Evolutionary conservation across 805 yeast genomes (phyloP).

Genomic region (Lipomyces starkeyi): DNA sequence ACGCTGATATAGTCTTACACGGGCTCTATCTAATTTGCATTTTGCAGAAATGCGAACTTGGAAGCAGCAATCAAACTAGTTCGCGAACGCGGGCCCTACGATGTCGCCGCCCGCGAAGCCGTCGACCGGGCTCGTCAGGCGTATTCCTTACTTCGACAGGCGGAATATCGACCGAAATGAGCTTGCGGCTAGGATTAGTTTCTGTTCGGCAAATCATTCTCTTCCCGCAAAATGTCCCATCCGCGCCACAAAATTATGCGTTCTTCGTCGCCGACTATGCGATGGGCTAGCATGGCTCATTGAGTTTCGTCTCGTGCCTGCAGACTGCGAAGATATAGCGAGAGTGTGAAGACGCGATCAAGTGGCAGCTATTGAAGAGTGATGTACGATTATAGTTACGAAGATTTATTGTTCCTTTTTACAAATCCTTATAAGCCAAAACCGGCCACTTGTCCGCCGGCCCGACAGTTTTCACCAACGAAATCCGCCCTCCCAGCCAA

Average conservation of each 20-base stretch:
- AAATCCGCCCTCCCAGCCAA: constrained; percentile 73
- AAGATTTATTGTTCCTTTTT: background rate
- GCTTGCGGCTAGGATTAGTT: background rate
- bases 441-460: constrained; percentile 72
- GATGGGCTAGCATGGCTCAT: background rate
- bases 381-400: background rate
- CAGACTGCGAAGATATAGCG: background rate
- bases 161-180: background rate
- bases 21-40: background rate
- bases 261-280: no score
- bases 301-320: background rate
- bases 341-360: background rate
- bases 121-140: constrained; percentile 8
- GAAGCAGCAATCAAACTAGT: constrained; percentile 7
- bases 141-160: background rate
- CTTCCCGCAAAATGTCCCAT: background rate
- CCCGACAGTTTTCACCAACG: constrained; percentile 73
- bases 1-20: background rate
- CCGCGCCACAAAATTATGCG: background rate
- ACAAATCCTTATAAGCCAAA: constrained; percentile 54
- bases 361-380: background rate
- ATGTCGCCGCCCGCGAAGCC: constrained; percentile 13
- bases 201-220: background rate
- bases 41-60: constrained; percentile 2
- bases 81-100: constrained; percentile 10